phyloP scores from a whole-genome alignment of 2,329 filamentous ascomycete genomes.

The Colletotrichum sp. region DNA sequence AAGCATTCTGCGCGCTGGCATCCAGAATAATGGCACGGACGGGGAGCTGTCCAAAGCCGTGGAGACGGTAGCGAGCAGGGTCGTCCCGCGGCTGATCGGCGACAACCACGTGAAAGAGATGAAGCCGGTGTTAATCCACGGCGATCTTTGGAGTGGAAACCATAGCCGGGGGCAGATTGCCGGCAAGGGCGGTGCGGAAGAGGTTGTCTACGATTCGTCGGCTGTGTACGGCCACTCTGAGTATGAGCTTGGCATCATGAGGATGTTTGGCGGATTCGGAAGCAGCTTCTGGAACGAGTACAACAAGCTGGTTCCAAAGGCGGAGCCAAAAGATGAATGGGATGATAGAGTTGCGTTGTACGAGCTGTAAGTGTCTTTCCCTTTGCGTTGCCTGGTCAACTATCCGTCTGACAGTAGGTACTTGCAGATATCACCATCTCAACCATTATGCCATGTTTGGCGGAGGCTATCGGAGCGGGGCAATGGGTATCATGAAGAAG shows the following conservation, averaged over 20 bases:
- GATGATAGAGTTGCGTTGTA: constrained; percentile 84
- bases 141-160: constrained; percentile 94
- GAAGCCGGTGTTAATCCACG: constrained; percentile 83
- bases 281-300: constrained; percentile 78
- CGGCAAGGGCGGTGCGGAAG: constrained; percentile 59
- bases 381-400: neutral
- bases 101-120: constrained; percentile 69
- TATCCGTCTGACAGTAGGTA: constrained; percentile 22
- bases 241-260: constrained; percentile 93
- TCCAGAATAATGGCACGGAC: constrained; percentile 69
- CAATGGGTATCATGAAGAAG: constrained; percentile 79
- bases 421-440: constrained; percentile 78
- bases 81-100: constrained; percentile 80
- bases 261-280: constrained; percentile 92
- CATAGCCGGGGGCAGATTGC: constrained; percentile 69
- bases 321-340: constrained; percentile 82
- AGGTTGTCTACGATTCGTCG: constrained; percentile 84
- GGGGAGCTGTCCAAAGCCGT: constrained; percentile 66
- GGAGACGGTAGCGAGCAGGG: constrained; percentile 63
- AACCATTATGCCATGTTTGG: constrained; percentile 91
- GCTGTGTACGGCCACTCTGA: constrained; percentile 86
- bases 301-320: constrained; percentile 74
- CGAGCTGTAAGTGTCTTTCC: constrained; percentile 67
- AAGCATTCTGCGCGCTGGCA: constrained; percentile 63
- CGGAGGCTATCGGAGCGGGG: constrained; percentile 76